phyloP scores from a whole-genome alignment of 768 basidiomycete genomes.

The Lyophyllum atratum region DNA sequence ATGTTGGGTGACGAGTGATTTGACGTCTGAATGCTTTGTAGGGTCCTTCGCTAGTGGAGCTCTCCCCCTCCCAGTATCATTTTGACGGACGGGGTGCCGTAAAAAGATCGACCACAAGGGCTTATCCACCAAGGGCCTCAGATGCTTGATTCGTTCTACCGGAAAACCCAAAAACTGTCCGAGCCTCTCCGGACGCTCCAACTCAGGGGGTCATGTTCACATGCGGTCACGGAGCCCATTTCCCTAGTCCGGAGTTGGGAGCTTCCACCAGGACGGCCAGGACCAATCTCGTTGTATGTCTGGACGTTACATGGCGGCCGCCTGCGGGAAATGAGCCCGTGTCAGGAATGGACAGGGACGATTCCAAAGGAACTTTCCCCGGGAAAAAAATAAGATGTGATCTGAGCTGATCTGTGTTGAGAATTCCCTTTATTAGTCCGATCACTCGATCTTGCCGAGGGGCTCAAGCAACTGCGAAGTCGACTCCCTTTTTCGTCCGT shows the following conservation, averaged over 20 bases:
- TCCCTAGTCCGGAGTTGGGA: neutral
- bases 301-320: slow-evolving; percentile 37
- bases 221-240: neutral
- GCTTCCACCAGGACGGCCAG: neutral
- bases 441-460: slow-evolving; percentile 49
- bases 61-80: neutral
- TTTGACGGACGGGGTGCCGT: slow-evolving; percentile 3
- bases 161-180: slow-evolving; percentile 5
- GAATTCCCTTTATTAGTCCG: slow-evolving; percentile 30
- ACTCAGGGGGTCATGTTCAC: slow-evolving; percentile 12
- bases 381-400: slow-evolving; percentile 34
- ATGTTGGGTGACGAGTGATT: neutral
- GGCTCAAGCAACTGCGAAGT: slow-evolving; percentile 16
- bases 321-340: slow-evolving; percentile 16
- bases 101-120: slow-evolving; percentile 11
- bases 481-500: slow-evolving; percentile 16
- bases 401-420: slow-evolving; percentile 34
- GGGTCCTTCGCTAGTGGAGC: slow-evolving; percentile 10
- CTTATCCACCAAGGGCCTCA: neutral
- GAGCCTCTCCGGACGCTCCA: slow-evolving; percentile 5
- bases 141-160: slow-evolving; percentile 22
- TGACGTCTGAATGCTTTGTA: neutral
- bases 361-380: slow-evolving; percentile 30
- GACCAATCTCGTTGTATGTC: too few relatives aligned
- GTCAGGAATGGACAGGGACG: slow-evolving; percentile 27